A percentile compares a stretch with the other conserved stretches of the same genome.
Evolutionary conservation across 2,329 filamentous ascomycete species (phyloP).

Genomic region (Xylaria sp.): DNA sequence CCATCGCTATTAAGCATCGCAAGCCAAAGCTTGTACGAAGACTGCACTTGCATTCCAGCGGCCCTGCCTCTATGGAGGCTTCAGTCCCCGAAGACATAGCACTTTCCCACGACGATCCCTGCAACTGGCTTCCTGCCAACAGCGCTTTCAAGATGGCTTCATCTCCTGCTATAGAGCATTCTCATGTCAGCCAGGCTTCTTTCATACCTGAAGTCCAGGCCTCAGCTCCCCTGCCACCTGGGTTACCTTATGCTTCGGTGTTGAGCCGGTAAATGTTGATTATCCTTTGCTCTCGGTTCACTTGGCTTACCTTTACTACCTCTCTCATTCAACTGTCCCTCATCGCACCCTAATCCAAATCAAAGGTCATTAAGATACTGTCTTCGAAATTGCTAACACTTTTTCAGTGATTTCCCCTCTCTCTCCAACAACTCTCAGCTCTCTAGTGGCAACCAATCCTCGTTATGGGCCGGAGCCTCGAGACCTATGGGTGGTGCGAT

Average conservation of each 20-base stretch:
- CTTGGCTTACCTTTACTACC: background rate
- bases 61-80: conserved; percentile 22
- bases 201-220: background rate
- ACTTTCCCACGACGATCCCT: background rate
- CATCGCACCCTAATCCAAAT: background rate
- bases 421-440: conserved; percentile 66
- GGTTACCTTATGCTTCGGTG: conserved; percentile 35
- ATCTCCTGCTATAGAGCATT: background rate
- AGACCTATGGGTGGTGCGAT: conserved; percentile 56
- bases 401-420: conserved; percentile 66
- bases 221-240: conserved; percentile 10
- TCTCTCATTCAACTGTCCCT: background rate
- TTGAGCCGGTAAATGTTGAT: conserved; percentile 38
- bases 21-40: conserved; percentile 34
- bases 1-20: conserved; percentile 13
- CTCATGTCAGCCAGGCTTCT: background rate
- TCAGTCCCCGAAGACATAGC: background rate
- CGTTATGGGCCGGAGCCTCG: conserved; percentile 60
- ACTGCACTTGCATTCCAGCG: conserved; percentile 27
- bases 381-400: conserved; percentile 34
- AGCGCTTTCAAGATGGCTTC: background rate
- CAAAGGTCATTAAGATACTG: background rate
- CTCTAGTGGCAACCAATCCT: conserved; percentile 53
- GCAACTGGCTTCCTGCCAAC: background rate
- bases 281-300: background rate